These are phyloP conservation scores for Solanum infundibuliforme DNA, from an alignment of 257 asterid genomes.

Conservation along the genomic window DNA sequence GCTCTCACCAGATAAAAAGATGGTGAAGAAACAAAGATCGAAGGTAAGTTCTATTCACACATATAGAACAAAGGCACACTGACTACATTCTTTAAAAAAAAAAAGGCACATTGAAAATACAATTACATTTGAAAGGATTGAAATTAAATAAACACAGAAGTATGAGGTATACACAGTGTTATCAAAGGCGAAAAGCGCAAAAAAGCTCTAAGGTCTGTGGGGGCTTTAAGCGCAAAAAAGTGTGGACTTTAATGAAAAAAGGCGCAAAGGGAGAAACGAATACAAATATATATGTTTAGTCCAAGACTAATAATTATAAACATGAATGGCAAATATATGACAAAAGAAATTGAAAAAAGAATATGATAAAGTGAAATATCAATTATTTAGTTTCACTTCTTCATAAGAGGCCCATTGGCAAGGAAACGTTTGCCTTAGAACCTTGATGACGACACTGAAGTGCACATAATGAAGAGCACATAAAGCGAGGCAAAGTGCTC, in stretches of 20 bases:
- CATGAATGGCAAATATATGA: too few species aligned
- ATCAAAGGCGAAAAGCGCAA: too few species aligned
- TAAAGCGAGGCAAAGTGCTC: neutral
- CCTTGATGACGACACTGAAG: neutral
- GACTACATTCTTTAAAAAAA: neutral
- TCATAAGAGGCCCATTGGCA: neutral
- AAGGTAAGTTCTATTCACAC: neutral
- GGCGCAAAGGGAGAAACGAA: neutral
- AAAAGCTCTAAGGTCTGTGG: too few species aligned
- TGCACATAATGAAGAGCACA: neutral
- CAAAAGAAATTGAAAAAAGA: neutral
- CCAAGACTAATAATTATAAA: neutral
- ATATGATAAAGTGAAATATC: neutral
- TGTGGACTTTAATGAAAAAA: neutral
- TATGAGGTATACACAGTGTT: neutral
- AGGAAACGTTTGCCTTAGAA: neutral
- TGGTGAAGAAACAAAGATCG: neutral
- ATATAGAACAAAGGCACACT: neutral
- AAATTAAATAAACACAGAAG: neutral
- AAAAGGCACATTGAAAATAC: neutral
- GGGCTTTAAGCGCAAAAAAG: neutral
- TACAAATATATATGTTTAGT: neutral
- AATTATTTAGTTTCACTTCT: neutral
- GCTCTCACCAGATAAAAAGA: neutral
- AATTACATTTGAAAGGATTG: neutral